Evolutionary conservation across 1,139 yeast species (phyloP), one percentile per base, ranked within the genome.

Genomic region (Pichia sp.): DNA sequence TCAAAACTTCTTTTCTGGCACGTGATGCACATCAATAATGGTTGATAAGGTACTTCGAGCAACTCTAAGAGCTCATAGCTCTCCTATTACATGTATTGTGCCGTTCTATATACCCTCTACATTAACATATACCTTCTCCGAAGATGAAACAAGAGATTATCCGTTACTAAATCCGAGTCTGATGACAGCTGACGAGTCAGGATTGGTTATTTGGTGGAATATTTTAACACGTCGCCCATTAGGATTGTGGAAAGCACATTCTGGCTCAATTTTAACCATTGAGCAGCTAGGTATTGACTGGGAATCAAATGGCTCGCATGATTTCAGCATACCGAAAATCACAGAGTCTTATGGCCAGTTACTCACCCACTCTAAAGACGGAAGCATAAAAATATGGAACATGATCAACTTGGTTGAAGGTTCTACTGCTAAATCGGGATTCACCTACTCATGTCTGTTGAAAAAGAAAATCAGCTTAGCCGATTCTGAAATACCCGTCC

Each of bases 331-430:
- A 6, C 59, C 62, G 0, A 45, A 56, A 15, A 46, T 61, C 30
- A 45, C 52, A 4, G 30, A 38, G 1, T 57, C 62, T 55, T 71
- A 62, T 58, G 71, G 76, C 11, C 61, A 68, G 45, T 45, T 81
- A 0, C 54, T 82, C 36, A 78, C 83, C 1, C 87, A 83, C 62
- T 80, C 82, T 0, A 72, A 81, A 58, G 88, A 83, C 62, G 76
- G 82, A 1, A 68, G 70, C 16, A 64, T 81, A 8, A 75, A 74
- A 50, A 66, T 82, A 13, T 82, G 87, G 87, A 63, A 70, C 41
- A 51, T 76, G 5, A 64, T 63, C n/a, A 58, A 59, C 23, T 43
- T 62, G 1, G 45, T 52, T 26, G 52, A 52, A 13, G 5, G 30
- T 15, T 44, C 51, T n/a, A 44, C 49, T 8, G 40, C 49, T 1